Conservation (phyloP, 2,329 filamentous ascomycete species). For the Penicillium oxalicum region DNA sequence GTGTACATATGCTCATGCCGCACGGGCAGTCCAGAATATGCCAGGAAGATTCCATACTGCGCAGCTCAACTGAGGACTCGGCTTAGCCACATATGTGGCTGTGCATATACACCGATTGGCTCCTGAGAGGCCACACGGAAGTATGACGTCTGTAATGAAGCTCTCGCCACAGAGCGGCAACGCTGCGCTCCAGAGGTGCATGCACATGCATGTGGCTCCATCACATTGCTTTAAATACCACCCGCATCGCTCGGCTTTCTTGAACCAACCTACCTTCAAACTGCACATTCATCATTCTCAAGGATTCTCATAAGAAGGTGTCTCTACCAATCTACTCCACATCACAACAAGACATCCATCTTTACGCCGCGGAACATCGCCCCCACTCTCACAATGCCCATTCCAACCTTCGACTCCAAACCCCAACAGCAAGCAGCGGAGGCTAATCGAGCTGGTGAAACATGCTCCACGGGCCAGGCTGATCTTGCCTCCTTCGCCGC, state of each 20-base stretch:
- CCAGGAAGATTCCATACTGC: no score
- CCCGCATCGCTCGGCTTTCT: no score
- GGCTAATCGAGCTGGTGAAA: slow-evolving; percentile 10
- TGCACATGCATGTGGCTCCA: not conserved
- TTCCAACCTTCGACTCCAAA: slow-evolving; percentile 16
- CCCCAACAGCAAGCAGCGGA: slow-evolving; percentile 14
- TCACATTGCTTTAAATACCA: not conserved
- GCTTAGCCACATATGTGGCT: not conserved
- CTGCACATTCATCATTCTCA: not conserved
- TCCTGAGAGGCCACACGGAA: not conserved
- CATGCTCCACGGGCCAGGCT: slow-evolving; percentile 15
- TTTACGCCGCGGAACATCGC: not conserved
- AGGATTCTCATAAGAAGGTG: no score
- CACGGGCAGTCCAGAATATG: no score
- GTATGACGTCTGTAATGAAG: slow-evolving; percentile 5
- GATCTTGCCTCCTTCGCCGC: slow-evolving; percentile 12
- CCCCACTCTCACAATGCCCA: slow-evolving; percentile 13
- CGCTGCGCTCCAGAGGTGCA: not conserved
- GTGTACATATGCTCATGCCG: no score
- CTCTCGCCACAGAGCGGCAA: slow-evolving; percentile 8
- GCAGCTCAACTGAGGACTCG: not conserved
- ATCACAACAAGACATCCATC: not conserved
- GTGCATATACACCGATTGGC: not conserved
- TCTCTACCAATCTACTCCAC: not conserved
- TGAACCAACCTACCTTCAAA: not conserved